phyloP scores from a whole-genome alignment of 1,284 basidiomycete species.

The Grifola frondosa region DNA sequence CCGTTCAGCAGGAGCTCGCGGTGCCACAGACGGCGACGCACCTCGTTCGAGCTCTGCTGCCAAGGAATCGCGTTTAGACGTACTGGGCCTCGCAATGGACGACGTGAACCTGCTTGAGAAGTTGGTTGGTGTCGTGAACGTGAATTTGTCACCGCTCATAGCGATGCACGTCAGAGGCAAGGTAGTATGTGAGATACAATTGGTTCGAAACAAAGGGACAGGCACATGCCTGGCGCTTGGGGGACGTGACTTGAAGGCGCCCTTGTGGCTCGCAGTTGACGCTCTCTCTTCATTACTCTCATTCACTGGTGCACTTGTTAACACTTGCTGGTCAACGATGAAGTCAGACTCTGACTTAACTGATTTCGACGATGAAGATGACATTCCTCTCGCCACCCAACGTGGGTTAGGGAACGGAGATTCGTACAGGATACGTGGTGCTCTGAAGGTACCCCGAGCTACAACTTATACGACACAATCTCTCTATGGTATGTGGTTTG shows the following conservation, averaged over 20 bases:
- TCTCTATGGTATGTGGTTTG: constrained; percentile 49
- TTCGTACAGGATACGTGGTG: constrained; percentile 51
- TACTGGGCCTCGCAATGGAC: constrained; percentile 23
- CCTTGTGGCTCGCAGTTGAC: neutral
- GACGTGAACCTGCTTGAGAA: constrained; percentile 19
- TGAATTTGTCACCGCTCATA: constrained; percentile 29
- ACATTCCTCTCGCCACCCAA: constrained; percentile 18
- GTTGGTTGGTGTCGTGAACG: constrained; percentile 29
- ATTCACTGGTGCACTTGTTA: neutral
- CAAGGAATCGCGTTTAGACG: constrained; percentile 57
- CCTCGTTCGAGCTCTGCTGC: constrained; percentile 67
- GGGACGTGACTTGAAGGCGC: no score
- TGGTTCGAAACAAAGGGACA: neutral
- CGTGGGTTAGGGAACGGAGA: constrained; percentile 19
- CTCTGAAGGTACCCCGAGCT: constrained; percentile 58
- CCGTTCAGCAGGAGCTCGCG: no score
- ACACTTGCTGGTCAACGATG: constrained; percentile 29
- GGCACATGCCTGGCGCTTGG: no score
- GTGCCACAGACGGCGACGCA: constrained; percentile 23
- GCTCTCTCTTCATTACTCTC: neutral
- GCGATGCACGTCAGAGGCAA: constrained; percentile 11
- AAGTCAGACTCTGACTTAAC: constrained; percentile 42
- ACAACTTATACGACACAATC: constrained; percentile 69
- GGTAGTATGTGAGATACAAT: neutral
- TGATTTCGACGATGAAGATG: constrained; percentile 33